Conservation (phyloP, 2,329 filamentous ascomycete species). For the Stagonosporopsis tanaceti region DNA sequence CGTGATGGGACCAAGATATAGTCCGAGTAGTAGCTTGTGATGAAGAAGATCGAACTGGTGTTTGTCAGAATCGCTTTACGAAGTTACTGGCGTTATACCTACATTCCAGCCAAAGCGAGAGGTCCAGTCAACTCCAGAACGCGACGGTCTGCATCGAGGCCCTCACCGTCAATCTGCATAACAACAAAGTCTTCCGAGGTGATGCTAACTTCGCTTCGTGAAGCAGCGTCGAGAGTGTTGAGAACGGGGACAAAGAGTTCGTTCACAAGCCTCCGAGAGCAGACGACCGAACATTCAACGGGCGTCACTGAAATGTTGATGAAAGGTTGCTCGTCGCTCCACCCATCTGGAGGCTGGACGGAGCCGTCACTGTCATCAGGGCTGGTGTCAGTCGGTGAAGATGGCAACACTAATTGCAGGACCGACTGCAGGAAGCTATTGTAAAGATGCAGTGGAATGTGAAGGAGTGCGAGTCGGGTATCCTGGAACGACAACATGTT, state of each 20-base stretch:
- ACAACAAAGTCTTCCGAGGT: conserved; percentile 85
- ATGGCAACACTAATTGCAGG: conserved; percentile 81
- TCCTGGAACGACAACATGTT: conserved; percentile 67
- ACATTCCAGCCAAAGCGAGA: conserved; percentile 88
- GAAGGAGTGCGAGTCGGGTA: conserved; percentile 84
- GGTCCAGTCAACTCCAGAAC: conserved; percentile 92
- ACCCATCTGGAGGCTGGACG: conserved; percentile 49
- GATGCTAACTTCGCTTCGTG: conserved; percentile 67
- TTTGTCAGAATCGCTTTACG: conserved; percentile 7
- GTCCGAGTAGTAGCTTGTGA: conserved; percentile 97
- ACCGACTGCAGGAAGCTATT: conserved; percentile 84
- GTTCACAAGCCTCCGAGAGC: conserved; percentile 76
- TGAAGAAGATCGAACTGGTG: conserved; percentile 87
- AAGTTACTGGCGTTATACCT: conserved; percentile 37
- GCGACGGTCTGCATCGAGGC: conserved; percentile 87
- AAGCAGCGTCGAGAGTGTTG: conserved; percentile 62
- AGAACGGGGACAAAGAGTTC: conserved; percentile 79
- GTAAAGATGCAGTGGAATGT: conserved; percentile 84
- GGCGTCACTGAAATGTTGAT: conserved; percentile 93
- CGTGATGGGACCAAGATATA: conserved; percentile 90
- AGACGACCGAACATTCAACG: conserved; percentile 91
- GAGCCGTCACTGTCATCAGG: conserved; percentile 39
- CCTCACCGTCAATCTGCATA: conserved; percentile 88
- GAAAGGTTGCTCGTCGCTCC: conserved; percentile 73
- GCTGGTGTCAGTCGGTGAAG: conserved; percentile 46